Base-by-base conservation (phyloP, 1,139 yeast genomes). In the Kluyveromyces sp. region DNA sequence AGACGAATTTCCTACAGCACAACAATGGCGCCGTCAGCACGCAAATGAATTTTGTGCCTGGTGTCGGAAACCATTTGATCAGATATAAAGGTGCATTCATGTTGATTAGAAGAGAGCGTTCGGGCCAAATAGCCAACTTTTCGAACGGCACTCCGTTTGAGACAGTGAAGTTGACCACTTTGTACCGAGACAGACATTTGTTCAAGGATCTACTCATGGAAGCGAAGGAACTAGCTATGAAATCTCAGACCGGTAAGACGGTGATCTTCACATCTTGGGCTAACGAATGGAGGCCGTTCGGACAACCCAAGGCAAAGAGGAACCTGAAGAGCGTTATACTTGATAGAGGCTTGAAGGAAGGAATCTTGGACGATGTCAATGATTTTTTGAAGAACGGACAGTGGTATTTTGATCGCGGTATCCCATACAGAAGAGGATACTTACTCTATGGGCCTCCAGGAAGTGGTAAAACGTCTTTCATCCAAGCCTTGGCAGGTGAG, bases 201-300 rank as follows among this genome's bases (percentile, higher is more conserved):
- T 84, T 92, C 55, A 69, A 73, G 33, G 80, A 83, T n/a, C 69
- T 92, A 51, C 70, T 92, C 45, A 74, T 73, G 11, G 98, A 92
- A 56, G 97, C 98, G 6, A 88, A 89, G 55, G 67, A 71, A 37
- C 65, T 86, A 68, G 97, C 97, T 0, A 71, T 88, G 61, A 80
- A 78, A 58, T 76, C 83, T 33, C 82, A 85, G 48, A 95, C 88
- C 58, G 98, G 98, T 9, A 89, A 88, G 58, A 92, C 98, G 0
- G 98, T 92, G 8, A 70, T 92, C 4, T 92, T 77, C 64, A 87
- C 96, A 2, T 84, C 96, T 2, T 89, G 94, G 85, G 98, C 97
- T 1, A 96, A 96, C 12, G 99, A 92, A 60, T 92, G 99, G 99
- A 73, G 98, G 55, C 95, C 96, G 2, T 92, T 92, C 68, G 99